Base-by-base conservation (phyloP, 768 basidiomycete genomes). In the Lactarius vividus region DNA sequence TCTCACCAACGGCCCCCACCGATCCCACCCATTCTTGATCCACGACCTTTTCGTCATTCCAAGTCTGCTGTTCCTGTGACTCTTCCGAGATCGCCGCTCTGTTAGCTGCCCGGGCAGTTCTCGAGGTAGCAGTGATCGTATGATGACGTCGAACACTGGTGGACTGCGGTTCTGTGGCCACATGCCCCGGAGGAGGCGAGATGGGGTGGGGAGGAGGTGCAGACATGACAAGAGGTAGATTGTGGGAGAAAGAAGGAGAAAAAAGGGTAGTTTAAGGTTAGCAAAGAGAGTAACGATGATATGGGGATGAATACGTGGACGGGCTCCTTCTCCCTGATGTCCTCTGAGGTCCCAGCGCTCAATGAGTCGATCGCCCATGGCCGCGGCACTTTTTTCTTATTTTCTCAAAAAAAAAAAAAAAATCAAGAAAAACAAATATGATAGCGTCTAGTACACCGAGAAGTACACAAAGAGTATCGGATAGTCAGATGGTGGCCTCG, bases 41-140 rank as follows among this genome's bases (percentile, higher is more conserved):
- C 2, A 61, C 40, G 37, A 70, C 52, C 59, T 66, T 64, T 33
- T 69, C 68, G 18, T 69, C 68, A 37, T 61, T 54, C 70, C 68
- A 69, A n/a, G 33, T 15, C 33, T 68, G 69, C 29, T 64, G 67
- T 29, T 70, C 70, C 35, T 70, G 68, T 23, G 64, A 44, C 39
- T 70, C 70, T 35, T 70, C 70, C 40, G 67, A 69, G 64, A 70
- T 70, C 59, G 68, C 28, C 11, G 29, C 49, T 13, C 70, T 68
- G n/a, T 59, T 33, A 44, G 61, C 62, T n/a, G 63, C 13, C n/a
- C 69, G 62, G 26, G 68, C 55, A 29, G 40, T 65, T 44, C 70
- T 59, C 20, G 70, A 70, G 44, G 68, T 37, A 26, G 67, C 70
- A 20, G 70, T 69, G 64, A 70, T 70, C 59, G 70, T 70, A 44